phyloP scores from a whole-genome alignment of 1,139 yeast genomes.

The Yamadazyma sp. region DNA sequence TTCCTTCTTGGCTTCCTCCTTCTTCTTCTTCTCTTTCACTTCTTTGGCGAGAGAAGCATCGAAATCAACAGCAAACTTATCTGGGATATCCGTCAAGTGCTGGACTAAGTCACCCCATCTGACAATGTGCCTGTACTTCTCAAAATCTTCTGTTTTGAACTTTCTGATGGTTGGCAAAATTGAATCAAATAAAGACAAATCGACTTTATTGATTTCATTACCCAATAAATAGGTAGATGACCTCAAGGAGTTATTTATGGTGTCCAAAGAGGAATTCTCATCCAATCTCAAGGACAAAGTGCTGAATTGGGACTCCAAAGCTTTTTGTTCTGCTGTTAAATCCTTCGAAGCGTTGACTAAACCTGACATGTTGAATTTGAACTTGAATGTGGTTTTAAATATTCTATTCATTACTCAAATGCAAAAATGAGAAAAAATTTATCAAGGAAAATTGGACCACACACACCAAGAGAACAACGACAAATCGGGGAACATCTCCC shows the following conservation, averaged over 20 bases:
- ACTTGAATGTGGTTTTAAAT: constrained; percentile 5
- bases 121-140: constrained; percentile 70
- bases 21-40: constrained; percentile 51
- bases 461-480: no score
- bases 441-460: not conserved
- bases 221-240: constrained; percentile 70
- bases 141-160: constrained; percentile 57
- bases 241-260: constrained; percentile 70
- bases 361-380: constrained; percentile 18
- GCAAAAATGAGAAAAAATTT: constrained; percentile 6
- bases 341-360: constrained; percentile 26
- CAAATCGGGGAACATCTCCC: no score
- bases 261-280: constrained; percentile 54
- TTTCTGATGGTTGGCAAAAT: constrained; percentile 59
- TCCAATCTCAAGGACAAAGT: constrained; percentile 63
- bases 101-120: constrained; percentile 93
- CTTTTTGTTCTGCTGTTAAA: constrained; percentile 53
- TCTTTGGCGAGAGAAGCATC: constrained; percentile 64
- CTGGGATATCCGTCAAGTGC: constrained; percentile 53
- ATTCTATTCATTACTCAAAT: constrained; percentile 8
- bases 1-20: constrained; percentile 32
- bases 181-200: constrained; percentile 64
- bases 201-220: constrained; percentile 61
- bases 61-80: constrained; percentile 54
- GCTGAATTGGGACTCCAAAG: constrained; percentile 80